Base-by-base conservation (phyloP, 2,329 filamentous ascomycete species). In the Fusarium burgessii region DNA sequence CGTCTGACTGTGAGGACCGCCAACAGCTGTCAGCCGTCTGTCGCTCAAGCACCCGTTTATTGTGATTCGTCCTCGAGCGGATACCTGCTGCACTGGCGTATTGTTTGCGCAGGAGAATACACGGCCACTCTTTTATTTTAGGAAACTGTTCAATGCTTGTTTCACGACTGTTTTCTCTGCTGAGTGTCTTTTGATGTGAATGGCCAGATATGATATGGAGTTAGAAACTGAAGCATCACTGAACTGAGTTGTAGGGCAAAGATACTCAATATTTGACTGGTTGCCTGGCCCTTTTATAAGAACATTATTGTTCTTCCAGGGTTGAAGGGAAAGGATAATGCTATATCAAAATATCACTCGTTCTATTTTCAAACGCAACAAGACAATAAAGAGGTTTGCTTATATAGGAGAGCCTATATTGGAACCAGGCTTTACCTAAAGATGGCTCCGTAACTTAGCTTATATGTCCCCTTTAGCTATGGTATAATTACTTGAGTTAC, bases 21-120 rank as follows among this genome's bases (percentile, higher is more conserved):
- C 56, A 58, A 72, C 73, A 75, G 73, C 71, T 75, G 73, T 47
- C 70, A 64, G 71, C 46, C 73, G 62, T 51, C 61, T 59, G 73
- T 62, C 38, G 63, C 15, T 46, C 64, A 58, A 52, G 40, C 42
- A 36, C 15, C 60, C 42, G 60, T 54, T 41, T 46, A 46, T 49
- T 49, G 59, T 73, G 62, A 72, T 73, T 71, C 51, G 67, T 46
- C 58, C 45, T 58, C 18, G 23, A 45, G 50, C 55, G 55, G 70
- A 66, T 69, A 62, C 49, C 33, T 72, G 45, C 62, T 72, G 54
- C 55, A 56, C 56, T 40, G 40, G 40, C 51, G 27, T 32, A 58
- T 36, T 35, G 52, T 69, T 69, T 65, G 29, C 12, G 10, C 15
- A 23, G 13, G 29, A 23, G 8, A 35, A 68, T 59, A 27, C 40